Evolutionary conservation across 2,329 filamentous ascomycete genomes (phyloP), one percentile per base, ranked within the genome.

Genomic region (Chrysosporium keratinophilum): DNA sequence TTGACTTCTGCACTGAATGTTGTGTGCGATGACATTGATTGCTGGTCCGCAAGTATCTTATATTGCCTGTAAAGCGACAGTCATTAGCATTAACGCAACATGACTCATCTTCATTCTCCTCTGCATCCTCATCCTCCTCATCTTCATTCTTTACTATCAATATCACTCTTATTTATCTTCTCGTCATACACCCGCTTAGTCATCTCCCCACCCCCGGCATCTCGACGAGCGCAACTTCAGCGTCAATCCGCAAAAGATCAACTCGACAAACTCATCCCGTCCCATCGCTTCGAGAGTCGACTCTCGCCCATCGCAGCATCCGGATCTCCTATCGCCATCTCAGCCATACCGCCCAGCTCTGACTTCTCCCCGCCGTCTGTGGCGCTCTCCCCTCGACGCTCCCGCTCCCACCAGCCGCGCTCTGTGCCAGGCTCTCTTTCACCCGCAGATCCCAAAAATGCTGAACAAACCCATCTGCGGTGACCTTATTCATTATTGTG

Each of bases 391-490:
- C n/a, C 43, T 7, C 23, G 7, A 28, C 23, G 23, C 7, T 7
- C 7, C 23, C 44, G 42, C 28, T 35, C 33, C n/a, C 12, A 11
- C 43, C 3, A 52, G 42, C 28, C 45, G 23, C 41, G 19, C 34
- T 28, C 46, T 50, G 51, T 57, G 54, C 59, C 54, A 60, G 55
- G 39, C 40, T 50, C 44, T 49, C 43, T 54, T 43, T 57, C 50
- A 45, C 49, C 52, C 57, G 54, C 45, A 52, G 57, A 54, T 56
- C 57, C 50, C 23, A 56, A 69, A 66, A 58, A 69, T 69, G 67
- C 63, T 67, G 59, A 60, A 62, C 58, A 63, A 60, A 59, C 52
- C 56, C 56, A 57, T 50, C 54, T 55, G 40, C 49, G 59, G 52
- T 59, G 52, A 57, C 57, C 57, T 55, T 58, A 61, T 57, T 58